Conservation (phyloP, 106 monocot genomes). For the Hemerocallis citrina region DNA sequence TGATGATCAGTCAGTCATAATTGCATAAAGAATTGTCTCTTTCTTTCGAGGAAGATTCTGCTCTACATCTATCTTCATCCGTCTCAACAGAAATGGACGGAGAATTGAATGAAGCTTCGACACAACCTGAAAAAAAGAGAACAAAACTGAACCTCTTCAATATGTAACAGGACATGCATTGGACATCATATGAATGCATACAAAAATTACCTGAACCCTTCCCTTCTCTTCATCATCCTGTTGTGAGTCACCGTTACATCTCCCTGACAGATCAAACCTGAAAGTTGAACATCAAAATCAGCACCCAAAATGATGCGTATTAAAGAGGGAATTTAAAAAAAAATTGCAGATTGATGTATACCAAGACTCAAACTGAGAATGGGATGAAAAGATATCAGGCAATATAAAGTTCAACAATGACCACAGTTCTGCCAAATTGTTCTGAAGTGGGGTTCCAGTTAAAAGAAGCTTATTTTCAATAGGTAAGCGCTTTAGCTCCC, state of each 20-base stretch:
- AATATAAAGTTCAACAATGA: slow-evolving; percentile 92
- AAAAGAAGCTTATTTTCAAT: slow-evolving; percentile 97
- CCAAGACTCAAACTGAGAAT: slow-evolving; percentile 95
- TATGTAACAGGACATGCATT: background rate
- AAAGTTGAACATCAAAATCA: too few species aligned
- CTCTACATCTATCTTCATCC: slow-evolving; percentile 96
- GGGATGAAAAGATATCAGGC: slow-evolving; percentile 92
- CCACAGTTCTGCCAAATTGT: slow-evolving; percentile 96
- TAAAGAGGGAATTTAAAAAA: too few species aligned
- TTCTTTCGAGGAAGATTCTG: slow-evolving; percentile 88
- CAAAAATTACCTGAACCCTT: slow-evolving; percentile 52
- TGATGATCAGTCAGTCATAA: slow-evolving; percentile 86
- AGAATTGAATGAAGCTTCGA: slow-evolving; percentile 89
- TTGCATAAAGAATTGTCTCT: slow-evolving; percentile 96
- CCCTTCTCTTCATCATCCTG: slow-evolving; percentile 67
- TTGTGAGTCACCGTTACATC: slow-evolving; percentile 30
- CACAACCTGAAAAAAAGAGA: slow-evolving; percentile 41
- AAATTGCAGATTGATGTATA: too few species aligned
- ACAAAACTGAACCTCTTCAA: background rate
- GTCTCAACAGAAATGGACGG: slow-evolving; percentile 87
- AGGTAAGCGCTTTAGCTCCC: slow-evolving; percentile 58
- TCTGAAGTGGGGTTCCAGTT: slow-evolving; percentile 97
- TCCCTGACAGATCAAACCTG: slow-evolving; percentile 85
- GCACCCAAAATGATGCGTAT: too few species aligned
- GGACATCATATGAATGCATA: background rate